Percentiles rank a stretch among this genome's conserved stretches.
phyloP scores from a whole-genome alignment of 495 filamentous ascomycete species.

The Annulohypoxylon stygium region DNA sequence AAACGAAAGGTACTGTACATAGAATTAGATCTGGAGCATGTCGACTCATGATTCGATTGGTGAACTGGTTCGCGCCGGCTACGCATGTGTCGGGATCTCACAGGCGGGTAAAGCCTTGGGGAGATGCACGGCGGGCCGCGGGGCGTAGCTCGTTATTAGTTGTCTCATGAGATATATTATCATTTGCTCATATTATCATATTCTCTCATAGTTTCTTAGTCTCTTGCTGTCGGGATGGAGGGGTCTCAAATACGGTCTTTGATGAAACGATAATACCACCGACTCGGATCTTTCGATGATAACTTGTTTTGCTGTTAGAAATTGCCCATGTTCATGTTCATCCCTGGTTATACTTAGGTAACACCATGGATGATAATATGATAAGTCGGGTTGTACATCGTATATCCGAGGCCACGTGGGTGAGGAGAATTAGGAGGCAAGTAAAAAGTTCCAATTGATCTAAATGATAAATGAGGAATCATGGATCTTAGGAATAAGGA shows the following conservation, averaged over 20 bases:
- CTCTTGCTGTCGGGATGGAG: slow-evolving; percentile 9
- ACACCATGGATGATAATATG: not conserved
- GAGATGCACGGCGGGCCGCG: slow-evolving; percentile 32
- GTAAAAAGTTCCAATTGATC: not conserved
- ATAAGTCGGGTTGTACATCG: slow-evolving; percentile 2
- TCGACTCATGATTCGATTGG: slow-evolving; percentile 3
- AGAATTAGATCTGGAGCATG: not conserved
- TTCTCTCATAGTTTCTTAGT: not conserved
- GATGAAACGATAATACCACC: not conserved
- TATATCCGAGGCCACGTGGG: not conserved
- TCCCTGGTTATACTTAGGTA: not conserved
- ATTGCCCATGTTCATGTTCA: not conserved
- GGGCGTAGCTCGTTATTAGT: slow-evolving; percentile 13
- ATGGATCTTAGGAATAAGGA: no score
- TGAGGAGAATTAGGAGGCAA: not conserved
- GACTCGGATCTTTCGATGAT: slow-evolving; percentile 1
- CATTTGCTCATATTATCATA: no score
- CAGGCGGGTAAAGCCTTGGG: slow-evolving; percentile 28
- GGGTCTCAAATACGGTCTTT: slow-evolving; percentile 1
- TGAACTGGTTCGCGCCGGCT: slow-evolving; percentile 31
- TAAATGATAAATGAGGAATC: not conserved
- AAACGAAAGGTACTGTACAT: not conserved
- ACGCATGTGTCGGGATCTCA: slow-evolving; percentile 28
- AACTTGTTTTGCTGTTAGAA: slow-evolving; percentile 1
- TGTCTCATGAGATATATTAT: slow-evolving; percentile 6